Conservation (phyloP, 176 grass and related monocot species). For the Oryza glumipatula region DNA sequence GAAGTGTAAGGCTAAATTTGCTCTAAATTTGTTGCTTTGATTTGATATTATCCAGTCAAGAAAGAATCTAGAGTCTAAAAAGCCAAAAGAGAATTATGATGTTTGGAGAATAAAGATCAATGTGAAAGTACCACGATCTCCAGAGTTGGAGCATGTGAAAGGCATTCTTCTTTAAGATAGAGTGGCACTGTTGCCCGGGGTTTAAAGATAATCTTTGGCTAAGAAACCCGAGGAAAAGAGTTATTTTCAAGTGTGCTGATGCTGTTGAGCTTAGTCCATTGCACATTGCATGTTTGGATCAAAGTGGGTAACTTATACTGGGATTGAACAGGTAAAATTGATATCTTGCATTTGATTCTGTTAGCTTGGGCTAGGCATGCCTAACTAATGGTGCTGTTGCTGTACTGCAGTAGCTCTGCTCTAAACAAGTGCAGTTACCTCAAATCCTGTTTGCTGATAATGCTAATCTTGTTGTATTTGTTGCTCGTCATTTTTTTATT, state of each 20-base stretch:
- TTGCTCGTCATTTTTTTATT: neutral
- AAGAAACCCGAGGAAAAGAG: conserved; percentile 74
- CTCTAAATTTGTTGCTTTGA: conserved; percentile 67
- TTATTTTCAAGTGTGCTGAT: conserved; percentile 61
- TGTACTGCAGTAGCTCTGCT: neutral
- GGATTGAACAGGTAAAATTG: conserved; percentile 66
- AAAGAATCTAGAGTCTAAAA: conserved; percentile 73
- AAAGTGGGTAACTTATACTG: conserved; percentile 53
- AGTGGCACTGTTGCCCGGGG: conserved; percentile 42
- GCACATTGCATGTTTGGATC: conserved; percentile 65
- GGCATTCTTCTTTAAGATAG: conserved; percentile 59
- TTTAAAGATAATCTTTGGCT: conserved; percentile 74
- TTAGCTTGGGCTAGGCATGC: conserved; percentile 34
- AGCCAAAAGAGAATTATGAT: conserved; percentile 74
- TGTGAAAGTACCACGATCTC: conserved; percentile 60
- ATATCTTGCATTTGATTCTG: conserved; percentile 42
- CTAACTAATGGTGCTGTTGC: conserved; percentile 23
- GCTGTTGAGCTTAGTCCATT: conserved; percentile 59
- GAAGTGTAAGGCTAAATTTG: conserved; percentile 38
- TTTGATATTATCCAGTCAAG: conserved; percentile 83
- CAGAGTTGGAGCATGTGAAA: conserved; percentile 65
- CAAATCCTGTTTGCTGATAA: conserved; percentile 26
- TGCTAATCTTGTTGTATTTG: neutral
- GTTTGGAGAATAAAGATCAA: conserved; percentile 63
- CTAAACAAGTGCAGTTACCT: conserved; percentile 21